Evolutionary conservation across 345 rosid species (phyloP).

Genomic region (Cardamine resedifolia): DNA sequence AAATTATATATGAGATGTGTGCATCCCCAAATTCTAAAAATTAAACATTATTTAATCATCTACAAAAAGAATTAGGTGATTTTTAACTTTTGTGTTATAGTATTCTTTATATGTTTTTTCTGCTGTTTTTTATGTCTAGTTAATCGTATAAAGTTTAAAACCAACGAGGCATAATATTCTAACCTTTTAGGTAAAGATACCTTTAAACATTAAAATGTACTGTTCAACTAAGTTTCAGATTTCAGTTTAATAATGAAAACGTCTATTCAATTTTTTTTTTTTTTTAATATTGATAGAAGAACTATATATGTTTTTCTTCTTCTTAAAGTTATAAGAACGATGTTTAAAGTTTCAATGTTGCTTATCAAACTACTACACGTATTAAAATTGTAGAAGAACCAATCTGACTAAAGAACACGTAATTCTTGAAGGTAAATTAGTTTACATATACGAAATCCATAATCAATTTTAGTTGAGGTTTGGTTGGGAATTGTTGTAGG

Average conservation of each 20-base stretch:
- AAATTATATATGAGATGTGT: background rate
- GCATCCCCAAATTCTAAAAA: background rate
- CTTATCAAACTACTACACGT: constrained; percentile 32
- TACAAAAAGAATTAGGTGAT: background rate
- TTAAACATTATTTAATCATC: background rate
- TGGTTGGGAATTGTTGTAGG: constrained; percentile 27
- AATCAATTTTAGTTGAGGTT: constrained; percentile 28
- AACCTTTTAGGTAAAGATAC: constrained; percentile 3
- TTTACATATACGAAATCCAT: constrained; percentile 10
- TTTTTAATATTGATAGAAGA: too few relatives aligned
- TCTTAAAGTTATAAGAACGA: constrained; percentile 15
- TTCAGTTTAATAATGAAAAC: background rate
- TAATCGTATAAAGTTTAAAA: background rate
- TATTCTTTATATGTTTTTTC: too few relatives aligned
- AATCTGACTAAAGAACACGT: constrained; percentile 26
- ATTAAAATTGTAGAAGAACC: constrained; percentile 22
- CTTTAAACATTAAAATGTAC: constrained; percentile 3
- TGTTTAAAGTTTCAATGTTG: constrained; percentile 26
- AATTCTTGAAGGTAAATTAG: constrained; percentile 14
- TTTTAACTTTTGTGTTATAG: too few relatives aligned
- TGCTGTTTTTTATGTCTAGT: background rate
- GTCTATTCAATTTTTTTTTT: background rate
- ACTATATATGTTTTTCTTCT: background rate
- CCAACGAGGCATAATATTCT: background rate
- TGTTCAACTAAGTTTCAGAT: constrained; percentile 20